Base-by-base conservation (phyloP, 1,284 basidiomycete species). In the Rhodotorula sp. region DNA sequence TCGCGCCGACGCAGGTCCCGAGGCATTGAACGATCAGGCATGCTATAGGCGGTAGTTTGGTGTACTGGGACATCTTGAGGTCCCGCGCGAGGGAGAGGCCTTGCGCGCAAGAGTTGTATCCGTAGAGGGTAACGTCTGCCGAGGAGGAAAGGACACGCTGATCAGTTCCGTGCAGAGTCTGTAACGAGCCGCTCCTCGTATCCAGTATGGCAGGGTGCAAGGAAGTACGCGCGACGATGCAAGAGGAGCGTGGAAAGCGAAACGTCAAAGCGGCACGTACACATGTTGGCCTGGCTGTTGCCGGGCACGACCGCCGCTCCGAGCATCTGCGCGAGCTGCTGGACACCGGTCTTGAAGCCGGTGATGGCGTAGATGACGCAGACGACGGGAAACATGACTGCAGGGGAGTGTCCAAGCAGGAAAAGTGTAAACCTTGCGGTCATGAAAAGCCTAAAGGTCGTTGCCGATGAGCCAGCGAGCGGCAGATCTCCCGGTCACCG, bases 11-110 rank as follows among this genome's bases (percentile, higher is more conserved):
- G 58, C 88, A 82, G 17, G 87, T 86, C 10, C 87, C 88, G 81
- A 86, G 85, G 30, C 89, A 79, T 78, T 90, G 89, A 6, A 87
- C 85, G 37, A 86, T 74, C 79, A 90, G 89, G 82, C 88, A 88
- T 58, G 85, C 82, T 2, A 88, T 85, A 45, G 90, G 89, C 42
- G 89, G 88, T 63, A 91, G 85, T 82, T 91, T 90, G 73, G 88
- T 86, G 80, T 91, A 90, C 77, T 90, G 88, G 4, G 88, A 89
- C 71, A 91, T 83, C 80, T 91, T 91, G 61, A 91, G 82, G 77
- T 90, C 87, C 61, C 84, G 83, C 4, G 86, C 79, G 84, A 70
- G 83, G 78, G 42, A 84, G 83, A 71, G 87, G 79, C 63, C 79
- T 77, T 68, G 87, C 83, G 6, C 85, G 85, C n/a, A 81, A 18